phyloP scores from a whole-genome alignment of 257 asterid genomes.

The Solanum boliviense region DNA sequence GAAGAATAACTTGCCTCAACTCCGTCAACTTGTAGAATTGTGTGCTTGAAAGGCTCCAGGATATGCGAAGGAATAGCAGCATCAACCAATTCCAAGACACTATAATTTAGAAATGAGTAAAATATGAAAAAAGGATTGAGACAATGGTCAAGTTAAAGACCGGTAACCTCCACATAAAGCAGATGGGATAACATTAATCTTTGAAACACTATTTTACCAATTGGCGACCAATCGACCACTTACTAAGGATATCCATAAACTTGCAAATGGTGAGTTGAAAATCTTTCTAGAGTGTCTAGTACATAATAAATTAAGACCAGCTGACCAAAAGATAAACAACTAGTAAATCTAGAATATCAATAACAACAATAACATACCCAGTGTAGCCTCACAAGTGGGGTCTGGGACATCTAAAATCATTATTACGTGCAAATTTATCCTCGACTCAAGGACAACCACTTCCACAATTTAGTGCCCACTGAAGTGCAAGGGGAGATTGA shows the following conservation, averaged over 20 bases:
- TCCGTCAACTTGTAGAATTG: constrained; percentile 78
- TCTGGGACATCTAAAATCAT: not conserved
- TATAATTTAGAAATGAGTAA: constrained; percentile 11
- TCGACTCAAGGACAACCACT: not conserved
- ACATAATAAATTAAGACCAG: not conserved
- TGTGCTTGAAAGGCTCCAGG: constrained; percentile 62
- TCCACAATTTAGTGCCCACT: not conserved
- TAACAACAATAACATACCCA: not conserved
- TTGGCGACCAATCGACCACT: not conserved
- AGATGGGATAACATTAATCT: not conserved
- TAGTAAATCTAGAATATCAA: not conserved
- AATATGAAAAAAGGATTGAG: constrained; percentile 7
- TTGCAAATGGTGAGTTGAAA: not conserved
- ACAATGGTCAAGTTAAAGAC: constrained; percentile 2
- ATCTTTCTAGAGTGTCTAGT: not conserved
- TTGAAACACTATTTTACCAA: not conserved
- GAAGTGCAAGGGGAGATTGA: not conserved
- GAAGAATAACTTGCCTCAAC: constrained; percentile 58
- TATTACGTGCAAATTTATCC: not conserved
- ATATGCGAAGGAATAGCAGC: constrained; percentile 77
- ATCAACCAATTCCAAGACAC: constrained; percentile 93
- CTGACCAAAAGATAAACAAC: not conserved
- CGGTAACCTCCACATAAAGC: not conserved
- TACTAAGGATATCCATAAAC: not conserved
- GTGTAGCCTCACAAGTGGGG: not conserved